These are phyloP conservation scores for Colletotrichum filicis DNA, from an alignment of 2,329 filamentous ascomycete species.

Conservation along the genomic window DNA sequence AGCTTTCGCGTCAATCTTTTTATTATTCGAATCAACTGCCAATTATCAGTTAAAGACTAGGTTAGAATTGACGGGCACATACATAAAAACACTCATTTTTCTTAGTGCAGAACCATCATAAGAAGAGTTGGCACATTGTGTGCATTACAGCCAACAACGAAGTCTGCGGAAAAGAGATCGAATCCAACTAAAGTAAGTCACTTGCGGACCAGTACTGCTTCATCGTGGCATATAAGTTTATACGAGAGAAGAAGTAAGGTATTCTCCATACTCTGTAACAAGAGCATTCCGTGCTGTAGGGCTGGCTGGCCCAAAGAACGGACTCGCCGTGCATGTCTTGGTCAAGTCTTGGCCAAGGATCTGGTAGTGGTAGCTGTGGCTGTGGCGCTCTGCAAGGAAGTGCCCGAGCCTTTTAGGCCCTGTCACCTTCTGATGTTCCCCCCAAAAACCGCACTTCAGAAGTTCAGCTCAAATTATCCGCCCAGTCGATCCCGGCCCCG, in stretches of 20 bases:
- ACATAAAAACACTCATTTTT: neutral
- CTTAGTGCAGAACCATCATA: neutral
- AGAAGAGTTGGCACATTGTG: neutral
- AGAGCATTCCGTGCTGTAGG: neutral
- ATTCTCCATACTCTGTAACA: neutral
- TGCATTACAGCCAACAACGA: neutral
- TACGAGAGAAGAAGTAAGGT: too few species aligned
- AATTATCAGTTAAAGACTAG: too few species aligned
- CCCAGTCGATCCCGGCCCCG: slow-evolving; percentile 18
- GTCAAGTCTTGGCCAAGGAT: slow-evolving; percentile 28
- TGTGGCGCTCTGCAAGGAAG: slow-evolving; percentile 27
- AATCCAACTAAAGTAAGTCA: neutral
- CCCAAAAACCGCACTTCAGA: neutral
- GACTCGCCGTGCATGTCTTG: slow-evolving; percentile 19
- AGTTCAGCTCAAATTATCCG: slow-evolving; percentile 3
- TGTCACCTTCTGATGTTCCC: neutral
- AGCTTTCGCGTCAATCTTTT: too few species aligned
- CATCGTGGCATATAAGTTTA: too few species aligned
- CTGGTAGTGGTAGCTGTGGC: slow-evolving; percentile 14
- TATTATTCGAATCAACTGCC: too few species aligned
- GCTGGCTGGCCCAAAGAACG: neutral
- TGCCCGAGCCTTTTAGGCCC: slow-evolving; percentile 16
- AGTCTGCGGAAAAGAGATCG: neutral
- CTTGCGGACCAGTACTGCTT: neutral
- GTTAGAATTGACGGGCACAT: too few species aligned